A percentile compares a stretch with the other conserved stretches of the same genome.
phyloP scores from a whole-genome alignment of 2,329 filamentous ascomycete species.

The Colletotrichum simmondsii region DNA sequence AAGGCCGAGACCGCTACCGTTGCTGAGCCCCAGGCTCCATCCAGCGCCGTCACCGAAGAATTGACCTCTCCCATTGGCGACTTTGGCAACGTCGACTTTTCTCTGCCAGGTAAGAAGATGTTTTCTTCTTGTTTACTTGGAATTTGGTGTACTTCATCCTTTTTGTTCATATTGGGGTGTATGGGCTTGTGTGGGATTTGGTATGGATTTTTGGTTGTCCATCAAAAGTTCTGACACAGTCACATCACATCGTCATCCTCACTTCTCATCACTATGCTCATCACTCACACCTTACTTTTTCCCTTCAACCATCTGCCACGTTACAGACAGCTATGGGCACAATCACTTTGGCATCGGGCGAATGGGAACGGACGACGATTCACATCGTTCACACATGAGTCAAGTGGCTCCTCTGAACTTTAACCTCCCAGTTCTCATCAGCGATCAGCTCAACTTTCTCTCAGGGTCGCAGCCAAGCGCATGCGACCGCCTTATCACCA shows the following conservation, averaged over 20 bases:
- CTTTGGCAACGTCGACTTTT: constrained; percentile 59
- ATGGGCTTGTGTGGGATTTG: neutral
- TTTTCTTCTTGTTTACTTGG: constrained; percentile 35
- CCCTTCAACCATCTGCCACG: neutral
- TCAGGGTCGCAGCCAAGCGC: constrained; percentile 29
- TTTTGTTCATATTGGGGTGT: neutral
- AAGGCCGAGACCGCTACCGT: constrained; percentile 50
- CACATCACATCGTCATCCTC: neutral
- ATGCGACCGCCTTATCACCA: constrained; percentile 27
- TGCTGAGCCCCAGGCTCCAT: constrained; percentile 40
- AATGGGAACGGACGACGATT: neutral
- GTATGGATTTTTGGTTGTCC: neutral
- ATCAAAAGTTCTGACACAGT: neutral
- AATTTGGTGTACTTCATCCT: neutral
- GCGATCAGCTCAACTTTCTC: constrained; percentile 13
- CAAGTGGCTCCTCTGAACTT: constrained; percentile 24
- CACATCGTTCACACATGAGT: constrained; percentile 12
- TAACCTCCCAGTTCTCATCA: neutral
- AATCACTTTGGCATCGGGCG: neutral
- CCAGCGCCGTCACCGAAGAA: constrained; percentile 39
- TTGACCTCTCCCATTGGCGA: constrained; percentile 54
- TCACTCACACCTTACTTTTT: neutral
- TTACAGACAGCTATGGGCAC: neutral
- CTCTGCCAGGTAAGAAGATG: constrained; percentile 55
- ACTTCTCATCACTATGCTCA: neutral